Evolutionary conservation across 2,329 filamentous ascomycete genomes (phyloP).

Genomic region (Microsporum ferrugineum): DNA sequence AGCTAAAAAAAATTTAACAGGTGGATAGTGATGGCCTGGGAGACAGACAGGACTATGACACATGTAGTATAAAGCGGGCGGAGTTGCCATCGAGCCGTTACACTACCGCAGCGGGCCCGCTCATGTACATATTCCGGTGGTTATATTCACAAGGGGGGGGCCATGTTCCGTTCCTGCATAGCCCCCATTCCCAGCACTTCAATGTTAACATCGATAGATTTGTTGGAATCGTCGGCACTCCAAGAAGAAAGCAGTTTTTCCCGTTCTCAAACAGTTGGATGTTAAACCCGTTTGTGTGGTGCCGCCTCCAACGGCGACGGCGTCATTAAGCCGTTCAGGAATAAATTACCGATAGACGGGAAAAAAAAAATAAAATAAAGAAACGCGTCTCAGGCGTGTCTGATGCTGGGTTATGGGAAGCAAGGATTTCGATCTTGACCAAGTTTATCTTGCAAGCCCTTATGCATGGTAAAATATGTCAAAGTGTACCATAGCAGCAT

Average conservation of each 20-base stretch:
- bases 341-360: conserved; percentile 1
- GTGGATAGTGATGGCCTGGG: background rate
- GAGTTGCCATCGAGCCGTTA: conserved; percentile 4
- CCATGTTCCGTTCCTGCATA: background rate
- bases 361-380: background rate
- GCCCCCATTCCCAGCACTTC: background rate
- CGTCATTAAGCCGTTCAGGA: background rate
- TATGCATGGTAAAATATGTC: background rate
- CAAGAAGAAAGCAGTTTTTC: background rate
- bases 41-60: background rate
- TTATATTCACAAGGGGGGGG: background rate
- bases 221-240: background rate
- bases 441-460: background rate
- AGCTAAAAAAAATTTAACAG: background rate
- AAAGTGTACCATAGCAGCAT: background rate
- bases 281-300: background rate
- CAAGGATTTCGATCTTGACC: conserved; percentile 3
- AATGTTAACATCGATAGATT: background rate
- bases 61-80: background rate
- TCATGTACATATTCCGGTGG: background rate
- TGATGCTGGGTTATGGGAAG: background rate
- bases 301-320: background rate
- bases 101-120: conserved; percentile 3
- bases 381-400: background rate
- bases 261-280: background rate